Conservation (phyloP, 2,329 filamentous ascomycete species). For the Coniella lustricola region DNA sequence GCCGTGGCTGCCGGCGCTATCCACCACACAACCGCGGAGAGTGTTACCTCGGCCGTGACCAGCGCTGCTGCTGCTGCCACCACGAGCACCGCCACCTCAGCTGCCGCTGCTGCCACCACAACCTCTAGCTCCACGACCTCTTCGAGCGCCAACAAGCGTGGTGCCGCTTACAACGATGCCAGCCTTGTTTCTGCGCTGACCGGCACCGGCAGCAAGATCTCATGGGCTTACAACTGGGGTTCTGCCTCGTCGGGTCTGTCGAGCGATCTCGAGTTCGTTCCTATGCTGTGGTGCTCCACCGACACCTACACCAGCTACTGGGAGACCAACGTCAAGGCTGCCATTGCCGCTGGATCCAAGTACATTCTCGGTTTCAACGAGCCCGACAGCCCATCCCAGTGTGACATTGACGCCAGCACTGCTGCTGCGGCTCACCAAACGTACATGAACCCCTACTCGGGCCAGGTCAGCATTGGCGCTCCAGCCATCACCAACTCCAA, state of each 20-base stretch:
- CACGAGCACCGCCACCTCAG: neutral
- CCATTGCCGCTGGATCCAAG: slow-evolving; percentile 47
- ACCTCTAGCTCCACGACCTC: slow-evolving; percentile 15
- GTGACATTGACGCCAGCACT: slow-evolving; percentile 45
- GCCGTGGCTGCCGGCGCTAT: slow-evolving; percentile 12
- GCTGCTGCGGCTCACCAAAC: slow-evolving; percentile 48
- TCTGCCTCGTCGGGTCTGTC: slow-evolving; percentile 33
- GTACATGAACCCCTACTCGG: slow-evolving; percentile 49
- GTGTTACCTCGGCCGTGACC: slow-evolving; percentile 1
- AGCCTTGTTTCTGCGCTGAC: slow-evolving; percentile 45
- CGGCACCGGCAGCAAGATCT: slow-evolving; percentile 33
- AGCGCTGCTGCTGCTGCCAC: slow-evolving; percentile 1
- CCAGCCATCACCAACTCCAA: slow-evolving; percentile 58
- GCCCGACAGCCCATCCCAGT: slow-evolving; percentile 54
- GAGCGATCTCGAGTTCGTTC: slow-evolving; percentile 49
- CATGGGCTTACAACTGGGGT: slow-evolving; percentile 67
- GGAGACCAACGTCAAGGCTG: slow-evolving; percentile 40
- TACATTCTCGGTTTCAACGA: slow-evolving; percentile 66
- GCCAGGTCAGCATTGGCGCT: slow-evolving; percentile 46
- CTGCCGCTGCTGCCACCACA: slow-evolving; percentile 15
- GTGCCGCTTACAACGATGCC: slow-evolving; percentile 60
- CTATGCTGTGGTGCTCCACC: slow-evolving; percentile 56
- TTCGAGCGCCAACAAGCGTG: slow-evolving; percentile 47
- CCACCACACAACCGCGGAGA: neutral
- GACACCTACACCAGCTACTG: slow-evolving; percentile 41